These are phyloP conservation scores for Magnolia kwangsiensis DNA, from an alignment of 164 flowering plant genomes.

Conservation along the genomic window DNA sequence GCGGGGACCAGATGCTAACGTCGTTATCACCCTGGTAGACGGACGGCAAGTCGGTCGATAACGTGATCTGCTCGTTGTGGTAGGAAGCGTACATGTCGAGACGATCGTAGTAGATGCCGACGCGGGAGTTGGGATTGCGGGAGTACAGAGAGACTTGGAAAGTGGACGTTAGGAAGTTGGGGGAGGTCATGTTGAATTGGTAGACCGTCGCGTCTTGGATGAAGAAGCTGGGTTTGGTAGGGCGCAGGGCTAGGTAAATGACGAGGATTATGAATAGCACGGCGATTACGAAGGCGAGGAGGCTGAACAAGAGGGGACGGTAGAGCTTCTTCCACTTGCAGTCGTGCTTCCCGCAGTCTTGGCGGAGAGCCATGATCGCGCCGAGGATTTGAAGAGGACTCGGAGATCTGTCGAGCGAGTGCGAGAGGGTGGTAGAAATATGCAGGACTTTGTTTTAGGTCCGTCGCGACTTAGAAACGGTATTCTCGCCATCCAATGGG, in stretches of 20 bases:
- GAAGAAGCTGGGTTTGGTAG: conserved; percentile 14
- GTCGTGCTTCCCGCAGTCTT: conserved; percentile 12
- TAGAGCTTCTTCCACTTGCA: conserved; percentile 6
- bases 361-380: conserved; percentile 4
- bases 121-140: conserved; percentile 18
- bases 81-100: conserved; percentile 12
- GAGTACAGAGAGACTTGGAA: conserved; percentile 14
- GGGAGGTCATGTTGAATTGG: conserved; percentile 16
- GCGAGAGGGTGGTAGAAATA: not conserved
- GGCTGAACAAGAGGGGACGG: not conserved
- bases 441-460: no score
- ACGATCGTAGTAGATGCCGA: conserved; percentile 21
- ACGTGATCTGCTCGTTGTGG: conserved; percentile 19
- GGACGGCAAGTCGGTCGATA: not conserved
- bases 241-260: conserved; percentile 15
- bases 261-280: conserved; percentile 10
- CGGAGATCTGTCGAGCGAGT: not conserved
- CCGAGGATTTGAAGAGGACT: not conserved
- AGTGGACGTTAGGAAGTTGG: conserved; percentile 7
- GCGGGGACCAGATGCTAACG: conserved; percentile 11
- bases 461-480: no score
- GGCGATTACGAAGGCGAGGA: conserved; percentile 9
- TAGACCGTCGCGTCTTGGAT: conserved; percentile 17
- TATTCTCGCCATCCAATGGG: no score
- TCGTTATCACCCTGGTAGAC: conserved; percentile 17